Base-by-base conservation (phyloP, 176 grass and related monocot genomes). In the Oryza coarctata region DNA sequence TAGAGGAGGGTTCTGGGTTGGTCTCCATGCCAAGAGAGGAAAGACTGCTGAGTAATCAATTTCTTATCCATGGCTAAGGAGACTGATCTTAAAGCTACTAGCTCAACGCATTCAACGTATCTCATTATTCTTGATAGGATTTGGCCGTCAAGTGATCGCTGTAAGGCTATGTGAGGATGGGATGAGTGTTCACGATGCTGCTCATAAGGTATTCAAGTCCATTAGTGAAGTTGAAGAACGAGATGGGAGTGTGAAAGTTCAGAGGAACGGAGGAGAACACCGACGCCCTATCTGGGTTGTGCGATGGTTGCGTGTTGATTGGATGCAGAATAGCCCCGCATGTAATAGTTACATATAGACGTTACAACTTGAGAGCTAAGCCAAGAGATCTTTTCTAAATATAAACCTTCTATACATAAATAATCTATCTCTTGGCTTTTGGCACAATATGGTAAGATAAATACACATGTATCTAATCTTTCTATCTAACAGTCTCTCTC, bases 1-100 rank as follows among this genome's bases (percentile, higher is more conserved):
- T 2, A 87, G 89, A 71, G 88, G 94, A 20, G 94, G 91, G 2
- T 94, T 87, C 32, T 94, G 85, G 93, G 83, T 91, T 1, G 83
- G 86, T 0, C 31, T 91, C 45, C 88, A 94, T 14, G 84, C 86
- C 2, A 86, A 70, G 83, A 86, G 83, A 23, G 88, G 88, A 3
- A 86, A 83, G 61, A 27, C 91, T 22, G 71, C 74, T 0, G 60
- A 67, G 73, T 85, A 73, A 81, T 71, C 84, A 1, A 88, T 90
- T 0, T 78, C 88, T 13, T 65, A 64, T 40, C 70, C 71, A 0
- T 94, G 86, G 86, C 14, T 88, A 0, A 61, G 81, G 32, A 50
- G 34, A 1, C 0, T 90, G 34, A 15, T 94, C 9, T 17, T 88
- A 34, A 55, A 62, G 25, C 5, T 87, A 3, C 81, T 70, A 0